Conservation (phyloP, 352 stramenopile genomes). For the Phytophthora gonapodyides region DNA sequence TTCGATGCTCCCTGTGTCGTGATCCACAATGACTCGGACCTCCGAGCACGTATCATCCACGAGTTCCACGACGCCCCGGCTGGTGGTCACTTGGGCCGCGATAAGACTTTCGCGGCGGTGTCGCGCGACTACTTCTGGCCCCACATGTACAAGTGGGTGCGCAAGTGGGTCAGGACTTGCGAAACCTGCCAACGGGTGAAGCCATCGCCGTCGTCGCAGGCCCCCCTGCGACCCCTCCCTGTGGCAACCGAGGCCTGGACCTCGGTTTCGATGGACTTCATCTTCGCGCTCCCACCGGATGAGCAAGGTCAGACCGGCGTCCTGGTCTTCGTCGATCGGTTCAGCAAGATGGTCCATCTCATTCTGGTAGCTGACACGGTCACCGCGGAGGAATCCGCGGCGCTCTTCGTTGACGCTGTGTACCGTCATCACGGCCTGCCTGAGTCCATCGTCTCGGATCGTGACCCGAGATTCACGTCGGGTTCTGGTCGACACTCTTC, state of each 20-base stretch:
- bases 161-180: slow-evolving; percentile 24
- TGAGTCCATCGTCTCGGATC: background rate
- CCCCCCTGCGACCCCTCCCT: slow-evolving; percentile 2
- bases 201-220: background rate
- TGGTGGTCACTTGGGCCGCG: slow-evolving; percentile 20
- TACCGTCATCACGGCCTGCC: slow-evolving; percentile 23
- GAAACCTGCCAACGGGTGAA: slow-evolving; percentile 33
- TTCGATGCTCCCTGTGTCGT: slow-evolving; percentile 2
- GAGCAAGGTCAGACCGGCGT: slow-evolving; percentile 11
- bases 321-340: slow-evolving; percentile 31
- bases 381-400: slow-evolving; percentile 11
- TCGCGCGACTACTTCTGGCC: slow-evolving; percentile 23
- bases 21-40: slow-evolving; percentile 5
- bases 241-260: slow-evolving; percentile 5
- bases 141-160: slow-evolving; percentile 36
- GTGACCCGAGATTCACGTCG: slow-evolving; percentile 8
- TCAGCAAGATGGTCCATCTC: slow-evolving; percentile 37
- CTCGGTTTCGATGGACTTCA: slow-evolving; percentile 27
- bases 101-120: slow-evolving; percentile 27
- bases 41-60: slow-evolving; percentile 16
- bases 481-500: slow-evolving; percentile 20
- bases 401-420: slow-evolving; percentile 28
- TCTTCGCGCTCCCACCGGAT: slow-evolving; percentile 18
- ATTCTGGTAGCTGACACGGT: slow-evolving; percentile 1
- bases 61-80: slow-evolving; percentile 20